Base-by-base conservation (phyloP, 495 filamentous ascomycete genomes). In the Hypoxylon perforatum region DNA sequence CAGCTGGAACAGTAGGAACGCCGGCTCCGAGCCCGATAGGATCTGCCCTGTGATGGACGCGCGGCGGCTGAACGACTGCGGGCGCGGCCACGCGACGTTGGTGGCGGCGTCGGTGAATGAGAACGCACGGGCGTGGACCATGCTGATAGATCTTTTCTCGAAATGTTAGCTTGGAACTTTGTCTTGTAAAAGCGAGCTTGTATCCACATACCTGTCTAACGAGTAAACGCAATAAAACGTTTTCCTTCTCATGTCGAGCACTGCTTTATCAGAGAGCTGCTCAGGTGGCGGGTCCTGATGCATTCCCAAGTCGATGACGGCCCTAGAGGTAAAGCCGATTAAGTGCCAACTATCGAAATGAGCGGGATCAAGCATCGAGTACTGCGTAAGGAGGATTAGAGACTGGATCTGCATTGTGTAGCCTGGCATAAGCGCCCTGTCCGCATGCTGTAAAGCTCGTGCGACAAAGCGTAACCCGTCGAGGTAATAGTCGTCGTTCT, bases 331-430 rank as follows among this genome's bases (percentile, higher is more conserved):
- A 71, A 94, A 91, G 22, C 93, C 94, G 52, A 96, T 90, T 51
- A 97, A 75, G 58, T 92, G 92, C 92, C 94, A 97, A 69, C 88
- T 91, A 57, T 95, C 91, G 72, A 97, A 96, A 72, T 93, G 93
- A 36, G 85, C 83, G 12, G 94, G 93, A 71, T 97, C 93, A 28
- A 96, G 81, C 76, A 94, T 89, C 4, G 93, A 88, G 76, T 97
- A 98, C 61, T 93, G 85, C 0, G 92, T 92, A 39, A 98, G 86
- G 7, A 97, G 83, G 21, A 96, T 72, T 35, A 97, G 84, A 1
- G 92, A 90, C 75, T 97, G 93, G 14, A 97, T 91, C 42, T 93
- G 91, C 4, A 84, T 84, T 4, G 91, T 84, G 60, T 92, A 92
- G 4, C 93, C 94, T 0, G 94, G 93, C 59, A 87, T 88, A 35